phyloP scores from a whole-genome alignment of 1,139 yeast species.

The Debaryomyces coudertii region DNA sequence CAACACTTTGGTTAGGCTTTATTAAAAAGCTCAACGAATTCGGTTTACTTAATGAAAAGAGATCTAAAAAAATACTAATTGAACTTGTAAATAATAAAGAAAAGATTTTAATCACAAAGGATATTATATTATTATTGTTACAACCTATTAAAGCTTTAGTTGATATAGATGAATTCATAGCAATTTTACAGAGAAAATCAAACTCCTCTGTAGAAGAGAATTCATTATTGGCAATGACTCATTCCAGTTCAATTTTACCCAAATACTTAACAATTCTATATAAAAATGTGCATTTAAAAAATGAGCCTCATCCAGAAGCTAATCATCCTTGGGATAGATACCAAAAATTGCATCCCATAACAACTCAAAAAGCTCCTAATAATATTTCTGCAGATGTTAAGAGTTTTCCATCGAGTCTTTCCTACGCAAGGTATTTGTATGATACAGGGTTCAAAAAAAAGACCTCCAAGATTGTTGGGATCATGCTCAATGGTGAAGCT shows the following conservation, averaged over 20 bases:
- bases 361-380: background rate
- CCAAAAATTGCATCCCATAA: background rate
- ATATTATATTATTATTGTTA: slow-evolving; percentile 31
- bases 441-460: slow-evolving; percentile 21
- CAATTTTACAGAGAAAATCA: slow-evolving; percentile 10
- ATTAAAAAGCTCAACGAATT: slow-evolving; percentile 36
- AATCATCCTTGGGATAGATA: slow-evolving; percentile 25
- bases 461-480: slow-evolving; percentile 33
- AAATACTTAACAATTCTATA: slow-evolving; percentile 34
- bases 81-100: slow-evolving; percentile 29
- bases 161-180: slow-evolving; percentile 25
- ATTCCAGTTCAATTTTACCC: slow-evolving; percentile 25
- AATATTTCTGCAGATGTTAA: background rate
- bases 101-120: slow-evolving; percentile 33
- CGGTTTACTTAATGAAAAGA: slow-evolving; percentile 33
- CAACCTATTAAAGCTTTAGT: slow-evolving; percentile 28
- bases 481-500: slow-evolving; percentile 52
- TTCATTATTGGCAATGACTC: slow-evolving; percentile 11
- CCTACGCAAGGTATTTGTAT: slow-evolving; percentile 32
- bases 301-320: slow-evolving; percentile 11
- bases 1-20: slow-evolving; percentile 42
- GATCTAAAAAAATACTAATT: slow-evolving; percentile 31
- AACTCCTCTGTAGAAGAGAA: background rate
- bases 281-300: slow-evolving; percentile 9
- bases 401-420: slow-evolving; percentile 10